Evolutionary conservation across 2,329 filamentous ascomycete genomes (phyloP), one percentile per base, ranked within the genome.

Genomic region (Fusarium multiceps): DNA sequence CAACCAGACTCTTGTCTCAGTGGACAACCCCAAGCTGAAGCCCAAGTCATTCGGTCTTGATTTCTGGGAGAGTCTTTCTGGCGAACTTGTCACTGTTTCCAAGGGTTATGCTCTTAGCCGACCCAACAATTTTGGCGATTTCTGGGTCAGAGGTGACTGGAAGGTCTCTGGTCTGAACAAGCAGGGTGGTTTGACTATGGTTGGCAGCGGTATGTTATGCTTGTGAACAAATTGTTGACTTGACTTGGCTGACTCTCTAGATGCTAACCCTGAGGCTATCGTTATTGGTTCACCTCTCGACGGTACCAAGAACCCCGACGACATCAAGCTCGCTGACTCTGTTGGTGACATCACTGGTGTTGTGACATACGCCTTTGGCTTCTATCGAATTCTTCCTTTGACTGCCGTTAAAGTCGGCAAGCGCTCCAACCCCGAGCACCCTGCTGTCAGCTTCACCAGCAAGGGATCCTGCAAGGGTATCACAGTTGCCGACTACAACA

Each of bases 1-100:
- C 74, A 90, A 88, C 64, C 80, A 81, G 41, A 85, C 81, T 66
- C 83, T 84, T 69, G 75, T 93, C 41, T 90, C 89, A 4, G 80
- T 77, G 8, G 80, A 76, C 34, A 92, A 93, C 75, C 90, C 90
- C 0, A 80, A 81, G 16, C 83, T 93, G 41, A 77, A 90, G 64
- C 90, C 90, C 3, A 79, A 80, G 23, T 79, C 81, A 43, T 93
- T 89, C 73, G 91, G 90, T 4, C 81, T 93, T 30, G 91, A 93
- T 77, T 93, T 92, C 75, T 93, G 90, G 91, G 89, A 93, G 83
- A 89, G 86, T 66, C 79, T 93, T 61, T 83, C 82, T 56, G 91
- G 90, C 28, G 89, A 92, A 78, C 82, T 92, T 10, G 90, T 93
- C 16, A 91, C 87, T 1, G 80, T 93, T 48, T 83, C 83, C 69